These are phyloP conservation scores for Geotrichum ghanense DNA, from an alignment of 805 yeast species.

Conservation along the genomic window DNA sequence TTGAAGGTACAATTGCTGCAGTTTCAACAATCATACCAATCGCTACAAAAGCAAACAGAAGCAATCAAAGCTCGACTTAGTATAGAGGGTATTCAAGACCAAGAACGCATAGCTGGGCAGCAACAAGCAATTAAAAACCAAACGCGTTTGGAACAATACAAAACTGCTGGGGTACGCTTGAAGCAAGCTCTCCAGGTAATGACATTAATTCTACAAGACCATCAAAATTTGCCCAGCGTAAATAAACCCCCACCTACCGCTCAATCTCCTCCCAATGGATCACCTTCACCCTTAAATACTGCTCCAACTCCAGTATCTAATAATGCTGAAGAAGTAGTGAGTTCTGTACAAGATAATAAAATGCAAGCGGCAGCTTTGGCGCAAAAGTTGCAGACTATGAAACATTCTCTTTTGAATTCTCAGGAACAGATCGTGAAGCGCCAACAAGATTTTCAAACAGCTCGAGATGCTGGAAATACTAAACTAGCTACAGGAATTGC, in stretches of 20 bases:
- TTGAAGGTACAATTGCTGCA: background rate
- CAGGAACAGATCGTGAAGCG: background rate
- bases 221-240: background rate
- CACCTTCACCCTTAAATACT: too few species aligned
- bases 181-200: background rate
- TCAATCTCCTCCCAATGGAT: background rate
- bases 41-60: conserved; percentile 1
- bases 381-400: background rate
- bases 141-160: background rate
- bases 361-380: background rate
- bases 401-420: background rate
- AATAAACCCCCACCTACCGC: background rate
- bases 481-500: background rate
- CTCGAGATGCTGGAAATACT: background rate
- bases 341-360: too few species aligned
- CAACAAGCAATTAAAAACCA: background rate
- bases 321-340: too few species aligned
- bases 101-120: background rate
- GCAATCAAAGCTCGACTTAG: background rate
- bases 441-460: background rate
- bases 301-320: background rate
- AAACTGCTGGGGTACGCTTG: background rate
- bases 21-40: background rate
- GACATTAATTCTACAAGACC: background rate
- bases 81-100: background rate